Base-by-base conservation (phyloP, 805 yeast species). In the Ogataea nonfermentans region DNA sequence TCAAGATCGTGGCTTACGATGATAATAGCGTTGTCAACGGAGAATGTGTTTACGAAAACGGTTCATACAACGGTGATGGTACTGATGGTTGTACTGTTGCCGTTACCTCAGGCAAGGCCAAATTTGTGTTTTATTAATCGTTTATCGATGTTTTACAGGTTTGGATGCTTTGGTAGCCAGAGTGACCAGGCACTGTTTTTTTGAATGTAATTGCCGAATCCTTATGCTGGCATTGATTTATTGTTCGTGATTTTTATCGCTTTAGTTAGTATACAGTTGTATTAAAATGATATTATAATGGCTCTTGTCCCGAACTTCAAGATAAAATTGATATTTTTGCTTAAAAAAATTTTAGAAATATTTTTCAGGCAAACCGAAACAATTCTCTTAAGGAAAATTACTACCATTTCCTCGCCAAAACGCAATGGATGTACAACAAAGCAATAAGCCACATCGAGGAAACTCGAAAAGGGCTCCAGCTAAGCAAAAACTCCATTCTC, bases 41-140 rank as follows among this genome's bases (percentile, higher is more conserved):
- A 49, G 69, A 73, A 33, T 91, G 98, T 72, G 65, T 65, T 37
- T 91, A 90, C 72, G 85, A 75, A 59, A 70, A 85, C 59, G 98
- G 98, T 54, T 43, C 54, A 24, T 86, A 81, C 73, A 74, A 74
- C 55, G 85, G 84, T 44, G 66, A 64, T 46, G 87, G 88, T 50
- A 46, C 81, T 31, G 88, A 80, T 55, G 98, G 98, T 53, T 91
- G 98, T 78, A 91, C 98, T 39, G 95, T 84, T 50, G 81, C 95
- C 51, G 95, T 91, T 49, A 78, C 88, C 43, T 63, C 71, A 23
- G 98, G 99, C 65, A 69, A 68, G 49, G 97, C 95, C 48, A 73
- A 84, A 63, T 85, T 84, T 63, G 95, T 88, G 40, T 73, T 89
- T 49, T 88, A 87, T 34, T 43, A 24, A 17, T 23, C 13, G 26